Conservation (phyloP, 257 asterid genomes). For the Solanum sitiens region DNA sequence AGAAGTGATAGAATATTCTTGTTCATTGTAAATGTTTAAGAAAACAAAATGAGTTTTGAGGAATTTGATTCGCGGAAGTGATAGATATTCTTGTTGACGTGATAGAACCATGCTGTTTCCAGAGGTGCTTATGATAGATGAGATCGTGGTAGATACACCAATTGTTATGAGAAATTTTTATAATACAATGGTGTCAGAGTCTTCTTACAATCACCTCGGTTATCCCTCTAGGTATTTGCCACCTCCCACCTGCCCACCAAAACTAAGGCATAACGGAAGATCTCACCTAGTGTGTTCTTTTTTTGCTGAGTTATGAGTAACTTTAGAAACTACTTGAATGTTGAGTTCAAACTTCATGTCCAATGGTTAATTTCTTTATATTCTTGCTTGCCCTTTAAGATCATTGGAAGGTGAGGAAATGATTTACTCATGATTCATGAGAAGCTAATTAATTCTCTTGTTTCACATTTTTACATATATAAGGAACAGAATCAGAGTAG, state of each 20-base stretch:
- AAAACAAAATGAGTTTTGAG: not conserved
- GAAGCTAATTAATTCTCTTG: not conserved
- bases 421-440: not conserved
- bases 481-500: not conserved
- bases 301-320: not conserved
- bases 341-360: not conserved
- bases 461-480: not conserved
- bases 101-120: not conserved
- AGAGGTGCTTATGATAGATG: not conserved
- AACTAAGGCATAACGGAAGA: not conserved
- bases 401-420: not conserved
- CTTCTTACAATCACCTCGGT: not conserved
- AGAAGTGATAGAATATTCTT: not conserved
- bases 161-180: not conserved
- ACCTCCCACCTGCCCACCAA: not conserved
- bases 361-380: not conserved
- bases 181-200: not conserved
- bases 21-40: not conserved
- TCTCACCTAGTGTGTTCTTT: not conserved
- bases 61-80: not conserved
- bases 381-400: not conserved
- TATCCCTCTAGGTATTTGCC: not conserved
- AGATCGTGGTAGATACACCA: not conserved
- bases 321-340: not conserved
- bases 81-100: not conserved